Base-by-base conservation (phyloP, 2,329 filamentous ascomycete species). In the Zarea fungicola region DNA sequence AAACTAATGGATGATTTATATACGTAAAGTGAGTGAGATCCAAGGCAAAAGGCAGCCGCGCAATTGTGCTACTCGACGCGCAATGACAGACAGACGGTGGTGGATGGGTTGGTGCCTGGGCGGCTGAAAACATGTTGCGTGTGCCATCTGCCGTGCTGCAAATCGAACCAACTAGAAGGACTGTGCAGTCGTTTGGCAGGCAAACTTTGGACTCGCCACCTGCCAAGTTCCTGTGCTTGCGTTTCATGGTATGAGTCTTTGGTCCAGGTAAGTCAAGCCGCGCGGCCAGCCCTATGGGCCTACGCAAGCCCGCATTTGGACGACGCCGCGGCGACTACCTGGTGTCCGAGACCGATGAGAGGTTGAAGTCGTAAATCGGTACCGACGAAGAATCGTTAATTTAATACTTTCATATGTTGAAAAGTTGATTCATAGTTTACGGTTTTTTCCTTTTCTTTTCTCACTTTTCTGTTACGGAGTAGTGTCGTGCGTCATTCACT, bases 231-330 rank as follows among this genome's bases (percentile, higher is more conserved):
- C 34, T 26, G 35, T 18, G 26, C 14, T 47, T 32, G 26, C 35
- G 28, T 19, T 40, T 9, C 43, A 29, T n/a, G n/a, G n/a, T 16
- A 28, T 41, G 35, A 48, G 44, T 48, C 23, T 6, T 42, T 11
- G 25, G 14, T 18, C 28, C 40, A 41, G 36, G 44, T 47, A 32
- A 35, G 34, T 14, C 28, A 22, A 23, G 44, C 44, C 44, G 44
- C 44, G 44, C 44, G 44, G 44, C 44, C 44, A 48, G 44, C 44
- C 44, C 36, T 48, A 48, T n/a, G 5, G 35, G 34, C 44, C 35
- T 47, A 47, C 44, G 44, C 44, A 47, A 47, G 44, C 44, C 7
- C 18, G 34, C 11, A 25, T 40, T 10, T 8, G 31, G 28, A 16
- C 13, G 34, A 26, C 25, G 4, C 14, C 14, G 42, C 32, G 23